Base-by-base conservation (phyloP, 1,284 basidiomycete species). In the Phlebopus sp. region DNA sequence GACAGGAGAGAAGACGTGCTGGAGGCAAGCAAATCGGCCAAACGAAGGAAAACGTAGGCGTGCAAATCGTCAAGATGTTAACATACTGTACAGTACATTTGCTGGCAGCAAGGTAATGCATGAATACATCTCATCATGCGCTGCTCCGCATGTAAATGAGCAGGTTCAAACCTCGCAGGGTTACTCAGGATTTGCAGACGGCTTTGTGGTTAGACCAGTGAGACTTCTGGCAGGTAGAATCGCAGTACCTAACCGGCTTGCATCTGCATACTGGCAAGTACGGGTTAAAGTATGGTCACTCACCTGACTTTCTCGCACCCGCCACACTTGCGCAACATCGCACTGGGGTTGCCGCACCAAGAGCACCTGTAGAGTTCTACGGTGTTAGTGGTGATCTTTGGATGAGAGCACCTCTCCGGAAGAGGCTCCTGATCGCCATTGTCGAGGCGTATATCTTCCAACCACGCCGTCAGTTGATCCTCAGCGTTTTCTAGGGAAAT, bases 1-100 rank as follows among this genome's bases (percentile, higher is more conserved):
- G 80, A 82, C 41, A 73, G 85, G 49, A 82, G 77, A 63, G 86
- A 86, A 40, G 78, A 80, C 42, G 74, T 72, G 1, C 62, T 86
- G 15, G 84, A 87, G 36, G 71, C 75, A 3, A 75, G 64, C 54
- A 79, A 77, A 55, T 57, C 69, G 44, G 73, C 59, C 45, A 89
- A 87, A 60, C 75, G 85, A 42, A 71, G 81, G 49, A 75, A 74
- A 60, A 55, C 49, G 13, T 73, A 55, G 52, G 45, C 48, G 30
- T 37, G 42, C 38, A 23, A n/a, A 34, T 18, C 13, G 2, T 13
- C 14, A 31, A 8, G 30, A 32, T 44, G 32, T 37, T 21, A 17
- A 19, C 38, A 34, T 34, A 38, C 18, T 37, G 19, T 59, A 57
- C 48, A 48, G 51, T 39, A 7, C 49, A 5, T n/a, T n/a, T 17